These are phyloP conservation scores for Gossypium raimondii DNA, from an alignment of 345 rosid species.

Conservation along the genomic window DNA sequence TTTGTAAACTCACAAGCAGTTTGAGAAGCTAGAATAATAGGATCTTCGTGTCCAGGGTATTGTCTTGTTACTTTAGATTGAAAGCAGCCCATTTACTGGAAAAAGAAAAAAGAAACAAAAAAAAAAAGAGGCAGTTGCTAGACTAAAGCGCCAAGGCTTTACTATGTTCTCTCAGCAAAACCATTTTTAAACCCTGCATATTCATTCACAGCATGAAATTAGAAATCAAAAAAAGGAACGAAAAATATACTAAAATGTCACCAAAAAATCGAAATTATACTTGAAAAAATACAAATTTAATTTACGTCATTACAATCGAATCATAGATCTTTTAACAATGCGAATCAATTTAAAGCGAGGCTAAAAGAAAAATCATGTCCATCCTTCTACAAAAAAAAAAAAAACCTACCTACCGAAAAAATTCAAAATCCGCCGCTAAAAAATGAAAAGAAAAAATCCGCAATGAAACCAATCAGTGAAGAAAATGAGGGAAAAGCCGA, in stretches of 20 bases:
- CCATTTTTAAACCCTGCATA: conserved; percentile 21
- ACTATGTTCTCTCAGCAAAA: conserved; percentile 17
- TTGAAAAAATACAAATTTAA: neutral
- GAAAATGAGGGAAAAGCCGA: neutral
- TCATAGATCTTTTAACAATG: neutral
- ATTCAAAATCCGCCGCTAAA: neutral
- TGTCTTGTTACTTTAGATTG: conserved; percentile 64
- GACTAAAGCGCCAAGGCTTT: conserved; percentile 26
- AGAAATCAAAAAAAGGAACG: neutral
- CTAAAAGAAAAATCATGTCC: too few species aligned
- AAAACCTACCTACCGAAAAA: conserved; percentile 1
- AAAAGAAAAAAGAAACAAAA: neutral
- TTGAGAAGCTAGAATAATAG: conserved; percentile 75
- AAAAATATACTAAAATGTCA: neutral
- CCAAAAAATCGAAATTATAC: neutral
- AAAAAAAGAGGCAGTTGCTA: conserved; percentile 2
- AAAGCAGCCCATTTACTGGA: conserved; percentile 93
- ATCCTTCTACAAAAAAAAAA: neutral
- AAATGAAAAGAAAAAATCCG: neutral
- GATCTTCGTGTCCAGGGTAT: conserved; percentile 86
- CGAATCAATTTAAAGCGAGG: too few species aligned
- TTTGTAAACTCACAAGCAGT: conserved; percentile 69
- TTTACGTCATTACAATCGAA: neutral
- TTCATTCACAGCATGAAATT: conserved; percentile 12
- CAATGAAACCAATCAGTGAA: too few species aligned